Evolutionary conservation across 176 grass and related monocot genomes (phyloP), one percentile per base, ranked within the genome.

Genomic region (Secale cereale): DNA sequence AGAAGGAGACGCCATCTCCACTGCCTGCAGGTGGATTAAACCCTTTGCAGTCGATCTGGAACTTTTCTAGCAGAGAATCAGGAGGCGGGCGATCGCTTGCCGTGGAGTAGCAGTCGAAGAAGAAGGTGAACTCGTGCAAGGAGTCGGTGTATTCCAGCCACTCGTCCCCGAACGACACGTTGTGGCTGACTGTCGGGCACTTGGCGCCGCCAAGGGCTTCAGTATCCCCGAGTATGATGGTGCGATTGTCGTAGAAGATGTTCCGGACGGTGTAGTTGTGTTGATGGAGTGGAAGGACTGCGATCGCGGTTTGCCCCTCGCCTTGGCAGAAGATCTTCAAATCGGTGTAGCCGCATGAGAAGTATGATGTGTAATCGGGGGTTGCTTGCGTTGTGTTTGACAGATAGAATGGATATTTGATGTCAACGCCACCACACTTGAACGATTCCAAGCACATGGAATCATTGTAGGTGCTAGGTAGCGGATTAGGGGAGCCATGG

Each of bases 1-100:
- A 72, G 41, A 81, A 88, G 15, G 82, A 59, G 3, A 7, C 1
- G 5, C 31, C 65, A 7, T 7, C 9, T 78, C 23, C 14, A 10
- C 0, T 0, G 3, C 0, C 10, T 2, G 5, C 19, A 36, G 8
- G 0, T 0, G 1, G 0, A 1, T 4, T 0, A 32, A 59, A 65
- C 0, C 0, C 33, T 0, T 0, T 0, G 60, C 79, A 76, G 0
- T 0, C 3, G 71, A 91, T 76, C 30, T 7, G 1, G 35, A 59
- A 11, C 0, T 0, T 6, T 3, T 17, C 33, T 15, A 0, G 1
- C 1, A 0, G 0, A 0, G 31, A 12, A 1, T 0, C 2, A 9
- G 0, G 0, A 7, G 13, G 15, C 35, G 0, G 0, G 0, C 1
- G 0, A 10, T 17, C 1, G 1, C 0, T 0, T 13, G 4, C 1